A percentile compares a stretch with the other conserved stretches of the same genome.
Evolutionary conservation across 345 rosid genomes (phyloP).

Genomic region (Populus tremula): DNA sequence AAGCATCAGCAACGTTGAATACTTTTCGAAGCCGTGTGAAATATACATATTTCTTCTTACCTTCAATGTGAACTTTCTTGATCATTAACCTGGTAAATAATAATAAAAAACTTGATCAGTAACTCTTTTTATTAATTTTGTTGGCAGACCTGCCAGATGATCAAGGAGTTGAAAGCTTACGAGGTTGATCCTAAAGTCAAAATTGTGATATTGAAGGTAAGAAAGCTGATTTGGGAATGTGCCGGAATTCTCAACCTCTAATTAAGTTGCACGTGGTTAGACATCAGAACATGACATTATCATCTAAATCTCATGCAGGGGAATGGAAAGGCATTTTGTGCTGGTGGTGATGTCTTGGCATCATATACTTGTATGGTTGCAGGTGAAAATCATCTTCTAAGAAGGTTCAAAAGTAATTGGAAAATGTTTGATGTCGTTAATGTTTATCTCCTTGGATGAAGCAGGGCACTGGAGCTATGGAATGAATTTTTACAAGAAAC

Average conservation of each 20-base stretch:
- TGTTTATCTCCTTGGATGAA: not conserved
- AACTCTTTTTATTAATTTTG: too few relatives aligned
- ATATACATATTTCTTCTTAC: not conserved
- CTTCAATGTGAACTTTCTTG: not conserved
- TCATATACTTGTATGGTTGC: not conserved
- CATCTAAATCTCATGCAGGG: conserved; percentile 8
- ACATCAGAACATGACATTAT: not conserved
- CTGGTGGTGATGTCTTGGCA: conserved; percentile 36
- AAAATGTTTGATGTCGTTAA: not conserved
- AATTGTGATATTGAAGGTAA: conserved; percentile 31
- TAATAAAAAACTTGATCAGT: not conserved
- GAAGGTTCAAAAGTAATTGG: not conserved
- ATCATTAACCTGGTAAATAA: too few relatives aligned
- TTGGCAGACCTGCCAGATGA: conserved; percentile 19
- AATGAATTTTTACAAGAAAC: conserved; percentile 14
- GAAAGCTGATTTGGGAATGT: not conserved
- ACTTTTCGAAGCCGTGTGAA: too few relatives aligned
- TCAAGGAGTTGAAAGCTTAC: conserved; percentile 4
- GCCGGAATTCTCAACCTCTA: too few relatives aligned
- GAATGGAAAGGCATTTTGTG: conserved; percentile 35
- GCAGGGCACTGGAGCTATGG: conserved; percentile 38
- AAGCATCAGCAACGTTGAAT: too few relatives aligned
- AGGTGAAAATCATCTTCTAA: conserved; percentile 4
- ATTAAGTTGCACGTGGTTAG: too few relatives aligned
- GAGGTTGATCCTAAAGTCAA: conserved; percentile 24